Evolutionary conservation across 164 flowering plant genomes (phyloP), one percentile per base, ranked within the genome.

Genomic region (Hamamelis virginiana): DNA sequence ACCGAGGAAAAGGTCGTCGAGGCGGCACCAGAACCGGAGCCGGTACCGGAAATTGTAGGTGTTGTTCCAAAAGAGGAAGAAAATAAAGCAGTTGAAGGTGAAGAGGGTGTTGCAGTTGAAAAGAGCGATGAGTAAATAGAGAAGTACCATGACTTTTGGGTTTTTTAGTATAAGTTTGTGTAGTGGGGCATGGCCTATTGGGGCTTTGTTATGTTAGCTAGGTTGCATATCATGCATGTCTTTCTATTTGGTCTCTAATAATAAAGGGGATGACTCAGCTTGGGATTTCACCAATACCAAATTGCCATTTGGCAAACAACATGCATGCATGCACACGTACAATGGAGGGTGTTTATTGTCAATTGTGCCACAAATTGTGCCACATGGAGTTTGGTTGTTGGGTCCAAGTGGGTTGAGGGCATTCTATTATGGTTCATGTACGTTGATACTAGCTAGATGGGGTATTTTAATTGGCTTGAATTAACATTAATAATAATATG

Each of bases 61-160:
- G 72, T 58, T 11, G 72, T 27, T 26, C 41, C 71, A 16, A 44
- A 69, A 65, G 74, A 69, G 43, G 73, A 65, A 41, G 76, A 68
- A 47, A 68, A 21, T 22, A 60, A 69, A 55, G 16, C 27, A 51
- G 77, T 58, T 56, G 70, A 62, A 58, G 67, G 51, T 19, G 68
- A 69, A 62, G 74, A 46, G 53, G 59, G 64, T 26, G 64, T 23
- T 44, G 69, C 2, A 16, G 47, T 6, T 33, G 41, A 33, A 33
- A 6, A 33, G 41, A 6, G 2, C 6, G 72, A 63, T 19, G 69
- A 51, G 71, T 41, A 69, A 52, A n/a, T 51, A 0, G 69, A 72
- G 72, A 18, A 12, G 3, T 22, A 4, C 8, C 19, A 26, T 44
- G 28, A 56, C 25, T 19, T 14, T 57, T 15, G 4, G 26, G 41